Evolutionary conservation across 75 land plant species (phyloP).

Genomic region (Cryptomeria japonica): DNA sequence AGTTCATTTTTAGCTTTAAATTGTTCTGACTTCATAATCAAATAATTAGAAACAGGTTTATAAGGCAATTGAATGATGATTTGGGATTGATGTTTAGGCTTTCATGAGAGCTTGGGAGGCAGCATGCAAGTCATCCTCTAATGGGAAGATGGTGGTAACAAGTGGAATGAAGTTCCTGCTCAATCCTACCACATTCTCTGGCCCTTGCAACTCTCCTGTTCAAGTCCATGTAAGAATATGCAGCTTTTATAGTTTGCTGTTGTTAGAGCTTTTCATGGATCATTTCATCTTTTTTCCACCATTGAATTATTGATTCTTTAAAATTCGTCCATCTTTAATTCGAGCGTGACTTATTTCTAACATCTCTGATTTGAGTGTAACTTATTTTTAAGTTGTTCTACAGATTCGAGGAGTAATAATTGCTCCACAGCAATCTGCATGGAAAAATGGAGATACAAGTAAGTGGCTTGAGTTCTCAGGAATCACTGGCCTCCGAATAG

Average conservation of each 20-base stretch:
- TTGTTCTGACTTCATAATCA: too few relatives aligned
- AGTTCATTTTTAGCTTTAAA: too few relatives aligned
- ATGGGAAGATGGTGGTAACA: constrained; percentile 18
- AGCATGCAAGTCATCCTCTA: constrained; percentile 29
- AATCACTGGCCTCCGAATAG: constrained; percentile 34
- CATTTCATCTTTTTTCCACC: too few relatives aligned
- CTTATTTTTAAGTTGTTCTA: too few relatives aligned
- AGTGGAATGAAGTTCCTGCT: constrained; percentile 25
- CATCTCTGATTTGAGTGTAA: too few relatives aligned
- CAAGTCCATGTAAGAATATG: constrained; percentile 4
- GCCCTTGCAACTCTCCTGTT: constrained; percentile 37
- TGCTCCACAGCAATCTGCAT: constrained; percentile 17
- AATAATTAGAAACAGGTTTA: too few relatives aligned
- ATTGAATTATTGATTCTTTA: too few relatives aligned
- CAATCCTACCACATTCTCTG: constrained; percentile 26
- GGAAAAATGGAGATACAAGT: neutral
- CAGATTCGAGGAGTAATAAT: constrained; percentile 25
- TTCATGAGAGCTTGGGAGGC: constrained; percentile 48
- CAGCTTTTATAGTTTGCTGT: too few relatives aligned
- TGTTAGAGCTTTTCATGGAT: too few relatives aligned
- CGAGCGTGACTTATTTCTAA: too few relatives aligned
- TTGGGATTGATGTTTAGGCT: constrained; percentile 14
- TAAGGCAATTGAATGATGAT: neutral
- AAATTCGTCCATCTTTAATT: too few relatives aligned
- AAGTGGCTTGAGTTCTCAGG: constrained; percentile 46